Evolutionary conservation across 2,329 filamentous ascomycete genomes (phyloP), one percentile per base, ranked within the genome.

Genomic region (Trichophaea hybrida): DNA sequence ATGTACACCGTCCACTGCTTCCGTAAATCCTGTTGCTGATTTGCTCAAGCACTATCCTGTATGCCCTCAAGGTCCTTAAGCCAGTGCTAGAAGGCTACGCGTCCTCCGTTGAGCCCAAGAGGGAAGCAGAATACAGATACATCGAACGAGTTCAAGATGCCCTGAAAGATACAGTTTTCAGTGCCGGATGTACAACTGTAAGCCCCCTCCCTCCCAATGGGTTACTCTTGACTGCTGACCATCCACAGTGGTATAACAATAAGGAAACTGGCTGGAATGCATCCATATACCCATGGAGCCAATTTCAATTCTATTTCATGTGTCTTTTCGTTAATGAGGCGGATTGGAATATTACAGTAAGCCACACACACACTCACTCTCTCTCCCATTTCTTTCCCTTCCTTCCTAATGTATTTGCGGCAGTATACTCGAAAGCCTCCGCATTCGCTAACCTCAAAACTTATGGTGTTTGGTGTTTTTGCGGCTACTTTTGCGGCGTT

Each of bases 31-130:
- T 10, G 34, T 34, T 6, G 33, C 35, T 46, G 38, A 46, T 44
- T 12, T 15, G 55, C 4, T 43, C 15, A 34, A 84, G 83, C 68
- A 77, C 76, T 67, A 73, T 83, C 64, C 78, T 81, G 61, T 82
- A 79, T 68, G 75, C 77, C 0, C 68, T 85, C 7, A 78, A 79
- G 0, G 75, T 84, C 62, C 76, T 84, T 64, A 75, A 75, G 65
- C 77, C 78, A 1, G 73, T 82, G 15, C 61, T 80, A 10, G 68
- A 71, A 1, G 76, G 76, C 1, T 72, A 76, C n/a, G 73, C 74
- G 13, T 70, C 67, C 13, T 71, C 72, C 0, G 74, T 74, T 44
- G 77, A 79, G 60, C 70, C 80, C 34, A 79, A 74, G 64, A 72
- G 74, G 62, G 69, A 74, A 37, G 76, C 75, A 1, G 76, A 79